These are phyloP conservation scores for Candida montana DNA, from an alignment of 805 yeast species.

Conservation along the genomic window DNA sequence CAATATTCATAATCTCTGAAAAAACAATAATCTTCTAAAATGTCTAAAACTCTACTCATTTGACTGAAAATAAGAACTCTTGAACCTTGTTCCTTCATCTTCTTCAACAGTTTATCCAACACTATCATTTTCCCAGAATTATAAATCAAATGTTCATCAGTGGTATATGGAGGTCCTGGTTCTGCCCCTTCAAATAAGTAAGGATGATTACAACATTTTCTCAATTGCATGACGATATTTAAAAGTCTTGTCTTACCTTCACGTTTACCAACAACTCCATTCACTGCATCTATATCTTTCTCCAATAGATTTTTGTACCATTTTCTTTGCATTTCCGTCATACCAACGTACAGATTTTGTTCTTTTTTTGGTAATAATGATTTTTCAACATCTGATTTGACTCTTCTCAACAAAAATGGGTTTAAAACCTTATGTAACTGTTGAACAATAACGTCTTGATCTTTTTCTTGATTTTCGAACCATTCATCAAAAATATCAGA, in stretches of 20 bases:
- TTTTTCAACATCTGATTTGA: conserved; percentile 89
- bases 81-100: conserved; percentile 71
- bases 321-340: conserved; percentile 90
- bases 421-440: conserved; percentile 83
- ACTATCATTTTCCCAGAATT: conserved; percentile 91
- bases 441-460: conserved; percentile 79
- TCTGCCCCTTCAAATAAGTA: conserved; percentile 98
- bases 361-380: conserved; percentile 88
- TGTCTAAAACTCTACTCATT: conserved; percentile 86
- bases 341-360: conserved; percentile 82
- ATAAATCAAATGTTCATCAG: conserved; percentile 88
- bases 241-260: conserved; percentile 88
- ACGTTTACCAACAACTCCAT: conserved; percentile 90
- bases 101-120: conserved; percentile 73
- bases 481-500: conserved; percentile 86
- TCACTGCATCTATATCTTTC: conserved; percentile 93
- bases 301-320: conserved; percentile 90
- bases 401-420: conserved; percentile 85
- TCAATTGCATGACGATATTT: conserved; percentile 92
- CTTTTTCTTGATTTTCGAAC: conserved; percentile 61
- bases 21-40: conserved; percentile 86
- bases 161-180: conserved; percentile 96
- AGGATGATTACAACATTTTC: conserved; percentile 97
- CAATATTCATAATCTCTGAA: conserved; percentile 82
- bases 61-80: conserved; percentile 90